Percentiles rank a stretch among this genome's conserved stretches.
Conservation (phyloP, 805 yeast genomes). For the Yamadazyma sp. region DNA sequence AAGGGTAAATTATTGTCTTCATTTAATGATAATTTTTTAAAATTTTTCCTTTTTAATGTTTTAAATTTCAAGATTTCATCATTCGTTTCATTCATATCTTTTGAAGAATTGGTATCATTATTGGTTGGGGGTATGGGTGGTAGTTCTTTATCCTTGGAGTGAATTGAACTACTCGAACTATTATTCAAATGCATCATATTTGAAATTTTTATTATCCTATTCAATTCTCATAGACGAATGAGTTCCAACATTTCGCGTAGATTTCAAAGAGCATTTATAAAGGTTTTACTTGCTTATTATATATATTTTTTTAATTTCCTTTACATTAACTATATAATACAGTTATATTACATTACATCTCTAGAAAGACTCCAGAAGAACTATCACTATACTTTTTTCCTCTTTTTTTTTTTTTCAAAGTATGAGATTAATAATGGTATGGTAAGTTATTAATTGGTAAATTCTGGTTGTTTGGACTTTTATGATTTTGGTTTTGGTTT, state of each 20-base stretch:
- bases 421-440: too few relatives aligned
- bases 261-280: not conserved
- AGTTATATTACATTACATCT: too few relatives aligned
- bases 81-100: slow-evolving; percentile 1
- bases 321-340: too few relatives aligned
- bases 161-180: slow-evolving; percentile 8
- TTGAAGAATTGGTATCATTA: slow-evolving; percentile 1
- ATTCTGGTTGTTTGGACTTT: too few relatives aligned
- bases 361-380: too few relatives aligned
- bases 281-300: not conserved
- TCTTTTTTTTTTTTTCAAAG: too few relatives aligned
- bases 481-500: not conserved
- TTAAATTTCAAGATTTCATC: slow-evolving; percentile 30
- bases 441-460: too few relatives aligned
- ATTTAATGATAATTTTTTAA: slow-evolving; percentile 31
- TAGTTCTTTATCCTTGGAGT: slow-evolving; percentile 28
- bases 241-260: not conserved
- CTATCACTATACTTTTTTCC: too few relatives aligned
- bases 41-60: slow-evolving; percentile 37
- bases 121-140: slow-evolving; percentile 33
- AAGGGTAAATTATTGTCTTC: slow-evolving; percentile 6
- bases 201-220: too few relatives aligned
- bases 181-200: slow-evolving; percentile 9
- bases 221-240: slow-evolving; percentile 1
- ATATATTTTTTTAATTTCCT: too few relatives aligned